Base-by-base conservation (phyloP, 306 rosid species). In the Quercus robur region DNA sequence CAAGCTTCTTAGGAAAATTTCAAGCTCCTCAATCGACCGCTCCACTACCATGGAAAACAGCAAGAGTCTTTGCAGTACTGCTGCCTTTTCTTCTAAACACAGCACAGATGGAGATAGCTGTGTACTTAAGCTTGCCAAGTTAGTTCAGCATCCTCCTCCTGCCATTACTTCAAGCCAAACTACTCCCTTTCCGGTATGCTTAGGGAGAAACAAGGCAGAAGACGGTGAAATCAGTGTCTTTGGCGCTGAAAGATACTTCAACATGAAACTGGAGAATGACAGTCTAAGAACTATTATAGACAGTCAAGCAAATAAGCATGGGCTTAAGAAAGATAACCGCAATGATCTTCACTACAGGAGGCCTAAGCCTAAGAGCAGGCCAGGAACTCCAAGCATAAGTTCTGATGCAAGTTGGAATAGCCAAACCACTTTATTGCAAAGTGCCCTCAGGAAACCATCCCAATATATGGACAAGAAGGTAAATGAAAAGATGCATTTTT, bases 231-330 rank as follows among this genome's bases (percentile, higher is more conserved):
- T 80, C 66, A 38, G 91, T 55, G 91, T 85, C 38, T 85, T 87
- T n/a, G 84, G 87, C 9, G 91, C 89, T 35, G 87, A 87, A 68
- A 82, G 76, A 74, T 85, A 87, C 78, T 87, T 82, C 86, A 83
- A 78, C 79, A 80, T 78, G 86, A 31, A 31, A 56, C 56, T 80
- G 52, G 78, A 68, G 71, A 77, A 82, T 35, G 77, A 63, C n/a
- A 61, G 30, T 44, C 62, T 73, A 0, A 70, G n/a, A 44, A 75
- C 52, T 57, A 54, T 31, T 75, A 11, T 49, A 49, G 81, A 76
- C 41, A 49, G 52, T 74, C 25, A 46, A 57, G 63, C 74, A 19
- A 28, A 44, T 28, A 56, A 73, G 8, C 63, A 9, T 23, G 77
- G 59, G 56, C 52, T 23, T 55, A 80, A 76, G 78, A 75, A 76